phyloP scores from a whole-genome alignment of 768 basidiomycete species.

The Mycena galericulata region DNA sequence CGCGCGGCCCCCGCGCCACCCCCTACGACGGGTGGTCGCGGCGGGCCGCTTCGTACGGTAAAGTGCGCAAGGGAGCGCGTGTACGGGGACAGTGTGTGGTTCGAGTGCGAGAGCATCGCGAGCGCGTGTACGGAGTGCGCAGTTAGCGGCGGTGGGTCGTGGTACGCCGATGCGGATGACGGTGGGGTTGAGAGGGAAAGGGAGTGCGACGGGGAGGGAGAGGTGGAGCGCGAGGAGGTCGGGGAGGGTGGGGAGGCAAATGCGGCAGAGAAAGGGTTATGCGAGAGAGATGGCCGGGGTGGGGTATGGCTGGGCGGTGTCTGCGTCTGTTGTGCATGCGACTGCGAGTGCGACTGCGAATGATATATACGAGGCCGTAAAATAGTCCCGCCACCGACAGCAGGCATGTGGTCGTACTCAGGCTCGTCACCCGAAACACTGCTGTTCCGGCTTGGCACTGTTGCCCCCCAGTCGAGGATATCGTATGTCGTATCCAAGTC shows the following conservation, averaged over 20 bases:
- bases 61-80: conserved; percentile 92
- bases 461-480: conserved; percentile 75
- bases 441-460: conserved; percentile 49
- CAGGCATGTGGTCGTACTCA: conserved; percentile 91
- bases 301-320: conserved; percentile 30
- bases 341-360: conserved; percentile 85
- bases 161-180: conserved; percentile 43
- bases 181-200: conserved; percentile 37
- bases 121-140: conserved; percentile 88
- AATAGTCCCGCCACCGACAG: conserved; percentile 91
- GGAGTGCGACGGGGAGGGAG: conserved; percentile 33
- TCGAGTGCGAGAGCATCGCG: conserved; percentile 86
- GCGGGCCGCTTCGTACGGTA: conserved; percentile 90
- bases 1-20: conserved; percentile 8
- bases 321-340: conserved; percentile 36
- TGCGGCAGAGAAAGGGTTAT: conserved; percentile 36
- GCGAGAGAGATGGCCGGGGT: conserved; percentile 34
- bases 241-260: conserved; percentile 31
- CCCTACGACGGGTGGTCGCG: conserved; percentile 48
- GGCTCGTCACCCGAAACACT: conserved; percentile 56
- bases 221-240: conserved; percentile 33
- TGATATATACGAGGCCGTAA: conserved; percentile 89
- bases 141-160: conserved; percentile 67
- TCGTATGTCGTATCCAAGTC: conserved; percentile 66
- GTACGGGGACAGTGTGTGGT: conserved; percentile 95